Percentiles rank a stretch among this genome's conserved stretches.
Conservation (phyloP, 108 stramenopile species). For the Nitzschia putrida region DNA sequence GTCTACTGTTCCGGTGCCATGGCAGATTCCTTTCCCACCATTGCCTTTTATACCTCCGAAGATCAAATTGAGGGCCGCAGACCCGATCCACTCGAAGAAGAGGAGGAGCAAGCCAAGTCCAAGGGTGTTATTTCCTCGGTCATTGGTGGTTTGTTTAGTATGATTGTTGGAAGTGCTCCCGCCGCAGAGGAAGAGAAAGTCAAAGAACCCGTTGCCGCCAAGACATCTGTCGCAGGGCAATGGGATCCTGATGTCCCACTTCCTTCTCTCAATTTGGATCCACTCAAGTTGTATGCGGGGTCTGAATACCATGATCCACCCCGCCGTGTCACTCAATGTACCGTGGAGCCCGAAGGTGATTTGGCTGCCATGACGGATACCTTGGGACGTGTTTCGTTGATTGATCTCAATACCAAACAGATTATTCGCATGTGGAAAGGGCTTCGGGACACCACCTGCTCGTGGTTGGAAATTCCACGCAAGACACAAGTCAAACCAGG, state of each 20-base stretch:
- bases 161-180: slow-evolving; percentile 14
- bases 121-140: slow-evolving; percentile 15
- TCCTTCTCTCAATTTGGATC: slow-evolving; percentile 40
- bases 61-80: slow-evolving; percentile 42
- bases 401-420: slow-evolving; percentile 79
- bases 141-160: slow-evolving; percentile 33
- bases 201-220: not conserved
- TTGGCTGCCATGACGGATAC: slow-evolving; percentile 71
- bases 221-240: not conserved
- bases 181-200: not conserved
- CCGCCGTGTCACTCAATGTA: slow-evolving; percentile 58
- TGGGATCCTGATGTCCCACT: slow-evolving; percentile 50
- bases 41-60: slow-evolving; percentile 60
- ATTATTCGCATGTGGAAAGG: slow-evolving; percentile 84
- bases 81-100: slow-evolving; percentile 12
- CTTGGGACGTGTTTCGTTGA: slow-evolving; percentile 69
- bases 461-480: slow-evolving; percentile 59
- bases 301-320: slow-evolving; percentile 71
- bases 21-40: slow-evolving; percentile 42
- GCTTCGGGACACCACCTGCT: slow-evolving; percentile 70
- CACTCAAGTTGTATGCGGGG: slow-evolving; percentile 40
- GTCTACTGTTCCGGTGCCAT: slow-evolving; percentile 34
- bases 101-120: slow-evolving; percentile 1
- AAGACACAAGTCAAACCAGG: slow-evolving; percentile 14
- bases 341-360: slow-evolving; percentile 70